Evolutionary conservation across 148 eudicot genomes (phyloP), one percentile per base, ranked within the genome.

Genomic region (Diospyros kaki): DNA sequence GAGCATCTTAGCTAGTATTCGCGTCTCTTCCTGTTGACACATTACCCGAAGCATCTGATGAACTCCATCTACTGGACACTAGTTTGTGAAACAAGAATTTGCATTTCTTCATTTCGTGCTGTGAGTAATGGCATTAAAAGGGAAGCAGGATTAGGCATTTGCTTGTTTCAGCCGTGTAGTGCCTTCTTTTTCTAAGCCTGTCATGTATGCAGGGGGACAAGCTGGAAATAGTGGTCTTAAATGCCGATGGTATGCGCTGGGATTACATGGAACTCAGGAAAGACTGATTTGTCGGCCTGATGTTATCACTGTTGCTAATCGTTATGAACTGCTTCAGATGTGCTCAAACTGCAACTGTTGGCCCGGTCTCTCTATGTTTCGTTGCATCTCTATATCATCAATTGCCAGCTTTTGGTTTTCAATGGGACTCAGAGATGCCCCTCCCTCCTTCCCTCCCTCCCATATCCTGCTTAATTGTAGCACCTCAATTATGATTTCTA

Each of bases 191-290:
- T 6, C 42, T 59, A 6, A 72, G 41, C 44, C 38, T 9, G 15
- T 52, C 75, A 48, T 81, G 58, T 78, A 45, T 58, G 56, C 93
- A 93, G 98, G 98, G 98, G 69, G 98, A 93, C 89, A 93, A 87
- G 80, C 86, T 93, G 84, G 98, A 93, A 76, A 80, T 93, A 10
- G 78, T 94, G 28, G 79, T 91, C 69, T 73, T 94, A 78, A 94
- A 91, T 83, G 83, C 83, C 58, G 81, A 83, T 51, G 97, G 97
- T 17, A 74, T 87, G 55, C 90, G 87, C 28, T 85, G 81, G 3
- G 95, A 94, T 55, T 87, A 68, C 87, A 88, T 89, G 93, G 93
- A 91, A 2, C 97, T 91, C 75, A 82, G 97, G 84, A 86, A 76
- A 81, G 97, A 94, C 73, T 93, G 79, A 76, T 69, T 14, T 39